phyloP scores from a whole-genome alignment of 805 yeast species.

The Teunomyces barrocoloradensis region DNA sequence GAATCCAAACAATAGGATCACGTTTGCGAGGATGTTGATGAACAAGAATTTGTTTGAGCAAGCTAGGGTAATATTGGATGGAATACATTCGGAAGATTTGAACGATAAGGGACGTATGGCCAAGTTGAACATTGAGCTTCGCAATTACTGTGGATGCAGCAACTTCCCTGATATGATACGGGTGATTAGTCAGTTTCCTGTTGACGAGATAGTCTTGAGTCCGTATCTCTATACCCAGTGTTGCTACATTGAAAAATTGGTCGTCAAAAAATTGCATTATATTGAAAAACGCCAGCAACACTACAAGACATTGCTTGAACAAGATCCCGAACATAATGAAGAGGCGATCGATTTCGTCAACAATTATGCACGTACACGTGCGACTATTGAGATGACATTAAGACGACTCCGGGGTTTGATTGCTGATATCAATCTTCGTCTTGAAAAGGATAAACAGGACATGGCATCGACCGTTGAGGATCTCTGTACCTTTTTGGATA shows the following conservation, averaged over 20 bases:
- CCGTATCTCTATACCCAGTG: conserved; percentile 36
- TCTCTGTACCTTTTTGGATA: conserved; percentile 23
- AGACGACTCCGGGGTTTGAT: conserved; percentile 27
- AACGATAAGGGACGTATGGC: conserved; percentile 25
- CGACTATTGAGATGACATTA: neutral
- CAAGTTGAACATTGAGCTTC: conserved; percentile 22
- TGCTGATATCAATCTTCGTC: conserved; percentile 33
- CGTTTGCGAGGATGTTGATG: conserved; percentile 28
- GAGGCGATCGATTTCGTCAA: conserved; percentile 5
- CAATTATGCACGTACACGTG: neutral
- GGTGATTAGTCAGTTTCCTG: conserved; percentile 28
- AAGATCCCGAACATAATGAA: conserved; percentile 3
- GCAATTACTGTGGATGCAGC: conserved; percentile 18
- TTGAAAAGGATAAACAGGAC: conserved; percentile 31
- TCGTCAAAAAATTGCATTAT: conserved; percentile 14
- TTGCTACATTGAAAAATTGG: conserved; percentile 26
- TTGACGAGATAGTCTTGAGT: conserved; percentile 27
- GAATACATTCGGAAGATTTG: conserved; percentile 22
- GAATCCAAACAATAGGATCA: conserved; percentile 24
- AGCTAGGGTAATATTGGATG: conserved; percentile 20
- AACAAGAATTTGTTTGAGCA: conserved; percentile 25
- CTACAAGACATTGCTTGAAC: neutral
- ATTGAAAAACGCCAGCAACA: conserved; percentile 4
- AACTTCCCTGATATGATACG: conserved; percentile 18
- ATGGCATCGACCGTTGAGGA: conserved; percentile 16